A percentile compares a stretch with the other conserved stretches of the same genome.
Conservation (phyloP, 441 rosid genomes). For the Isatis lusitanica region DNA sequence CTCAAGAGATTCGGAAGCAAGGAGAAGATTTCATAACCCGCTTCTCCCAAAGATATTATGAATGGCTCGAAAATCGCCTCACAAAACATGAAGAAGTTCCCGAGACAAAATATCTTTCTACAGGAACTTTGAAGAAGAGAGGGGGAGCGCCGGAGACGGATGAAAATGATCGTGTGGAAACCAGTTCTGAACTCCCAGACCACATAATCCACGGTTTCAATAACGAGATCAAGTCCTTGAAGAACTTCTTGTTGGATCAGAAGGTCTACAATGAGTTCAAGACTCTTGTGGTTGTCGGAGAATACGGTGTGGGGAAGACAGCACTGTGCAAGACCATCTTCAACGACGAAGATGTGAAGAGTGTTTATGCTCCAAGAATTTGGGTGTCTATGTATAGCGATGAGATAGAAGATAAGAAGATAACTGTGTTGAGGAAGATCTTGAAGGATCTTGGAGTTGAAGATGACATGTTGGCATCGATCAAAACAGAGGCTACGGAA, state of each 20-base stretch:
- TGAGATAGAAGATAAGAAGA: neutral
- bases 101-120: neutral
- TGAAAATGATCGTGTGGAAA: conserved; percentile 7
- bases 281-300: conserved; percentile 39
- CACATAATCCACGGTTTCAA: conserved; percentile 28
- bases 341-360: conserved; percentile 23
- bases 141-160: neutral
- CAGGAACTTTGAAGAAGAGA: neutral
- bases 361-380: conserved; percentile 37
- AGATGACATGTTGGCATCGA: neutral
- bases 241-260: conserved; percentile 33
- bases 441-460: conserved; percentile 40
- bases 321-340: conserved; percentile 40
- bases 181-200: neutral
- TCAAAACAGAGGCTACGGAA: neutral
- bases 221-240: conserved; percentile 35
- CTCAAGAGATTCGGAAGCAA: neutral
- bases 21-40: neutral
- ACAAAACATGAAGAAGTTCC: accelerated
- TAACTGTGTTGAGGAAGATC: conserved; percentile 31
- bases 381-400: conserved; percentile 37
- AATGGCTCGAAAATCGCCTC: neutral
- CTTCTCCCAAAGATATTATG: neutral
- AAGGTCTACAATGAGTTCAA: conserved; percentile 31
- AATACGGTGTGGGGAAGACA: conserved; percentile 50